Evolutionary conservation across 2,329 filamentous ascomycete genomes (phyloP).

Genomic region (Incumbomyces lentus): DNA sequence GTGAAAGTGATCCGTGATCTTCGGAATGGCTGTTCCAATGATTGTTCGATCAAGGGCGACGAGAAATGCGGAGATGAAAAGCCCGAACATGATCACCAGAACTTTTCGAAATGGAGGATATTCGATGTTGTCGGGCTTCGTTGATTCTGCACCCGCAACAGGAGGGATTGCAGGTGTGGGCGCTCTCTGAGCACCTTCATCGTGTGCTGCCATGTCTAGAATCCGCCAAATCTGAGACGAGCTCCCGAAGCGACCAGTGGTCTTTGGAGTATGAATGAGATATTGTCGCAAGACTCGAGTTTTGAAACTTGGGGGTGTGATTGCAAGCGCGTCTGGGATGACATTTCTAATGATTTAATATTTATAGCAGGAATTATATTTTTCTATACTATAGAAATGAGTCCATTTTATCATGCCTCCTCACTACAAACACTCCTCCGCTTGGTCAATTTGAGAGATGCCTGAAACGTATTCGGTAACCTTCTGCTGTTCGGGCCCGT

Average conservation of each 20-base stretch:
- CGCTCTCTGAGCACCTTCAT: too few relatives aligned
- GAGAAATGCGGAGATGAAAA: conserved; percentile 8
- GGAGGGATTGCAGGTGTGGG: too few relatives aligned
- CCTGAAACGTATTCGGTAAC: background rate
- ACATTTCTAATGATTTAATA: too few relatives aligned
- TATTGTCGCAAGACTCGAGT: too few relatives aligned
- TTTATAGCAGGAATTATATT: too few relatives aligned
- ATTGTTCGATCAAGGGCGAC: conserved; percentile 20
- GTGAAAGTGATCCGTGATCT: conserved; percentile 28
- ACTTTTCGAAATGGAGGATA: conserved; percentile 6
- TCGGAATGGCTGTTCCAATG: conserved; percentile 27
- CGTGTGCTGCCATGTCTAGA: background rate
- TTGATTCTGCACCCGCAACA: too few relatives aligned
- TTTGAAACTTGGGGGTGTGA: too few relatives aligned
- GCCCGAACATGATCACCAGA: conserved; percentile 3
- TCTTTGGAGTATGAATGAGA: too few relatives aligned
- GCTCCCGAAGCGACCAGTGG: too few relatives aligned
- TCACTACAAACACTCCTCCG: too few relatives aligned
- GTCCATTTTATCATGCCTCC: background rate
- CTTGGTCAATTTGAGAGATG: conserved; percentile 23
- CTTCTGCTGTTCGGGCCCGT: background rate
- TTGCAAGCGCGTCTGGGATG: too few relatives aligned
- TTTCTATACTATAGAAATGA: background rate
- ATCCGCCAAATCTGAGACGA: background rate
- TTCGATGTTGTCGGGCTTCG: background rate